phyloP scores from a whole-genome alignment of 2,329 filamentous ascomycete species.

The Rhinocladiella similis region DNA sequence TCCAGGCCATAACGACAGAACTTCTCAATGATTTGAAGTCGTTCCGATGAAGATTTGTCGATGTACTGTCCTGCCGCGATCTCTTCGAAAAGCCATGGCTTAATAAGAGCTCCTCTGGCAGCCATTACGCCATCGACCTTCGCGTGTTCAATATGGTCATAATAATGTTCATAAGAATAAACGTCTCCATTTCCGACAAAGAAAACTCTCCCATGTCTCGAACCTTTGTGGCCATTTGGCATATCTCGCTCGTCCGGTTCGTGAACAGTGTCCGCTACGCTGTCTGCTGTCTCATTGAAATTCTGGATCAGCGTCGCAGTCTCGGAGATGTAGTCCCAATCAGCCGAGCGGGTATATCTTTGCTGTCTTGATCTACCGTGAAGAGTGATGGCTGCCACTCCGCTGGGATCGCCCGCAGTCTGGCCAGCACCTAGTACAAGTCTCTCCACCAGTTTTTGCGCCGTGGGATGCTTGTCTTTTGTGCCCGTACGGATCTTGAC shows the following conservation, averaged over 20 bases:
- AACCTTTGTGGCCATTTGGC: constrained; percentile 51
- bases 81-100: constrained; percentile 98
- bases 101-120: constrained; percentile 91
- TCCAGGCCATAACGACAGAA: constrained; percentile 90
- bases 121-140: constrained; percentile 95
- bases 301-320: constrained; percentile 81
- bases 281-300: constrained; percentile 69
- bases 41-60: constrained; percentile 88
- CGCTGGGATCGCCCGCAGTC: constrained; percentile 66
- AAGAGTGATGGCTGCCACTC: constrained; percentile 91
- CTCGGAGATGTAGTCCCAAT: constrained; percentile 93
- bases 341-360: constrained; percentile 86
- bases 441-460: constrained; percentile 76
- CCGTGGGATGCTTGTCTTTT: constrained; percentile 74
- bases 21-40: constrained; percentile 80
- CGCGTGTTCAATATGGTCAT: constrained; percentile 71
- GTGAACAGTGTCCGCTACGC: constrained; percentile 70
- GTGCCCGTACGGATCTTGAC: constrained; percentile 94
- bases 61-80: constrained; percentile 89
- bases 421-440: constrained; percentile 66
- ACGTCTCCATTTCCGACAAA: constrained; percentile 97
- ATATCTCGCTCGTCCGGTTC: constrained; percentile 76
- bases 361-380: constrained; percentile 93
- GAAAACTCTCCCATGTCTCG: constrained; percentile 64
- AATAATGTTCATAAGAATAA: constrained; percentile 89